phyloP scores from a whole-genome alignment of 1,139 yeast genomes.

The Pichia sp. region DNA sequence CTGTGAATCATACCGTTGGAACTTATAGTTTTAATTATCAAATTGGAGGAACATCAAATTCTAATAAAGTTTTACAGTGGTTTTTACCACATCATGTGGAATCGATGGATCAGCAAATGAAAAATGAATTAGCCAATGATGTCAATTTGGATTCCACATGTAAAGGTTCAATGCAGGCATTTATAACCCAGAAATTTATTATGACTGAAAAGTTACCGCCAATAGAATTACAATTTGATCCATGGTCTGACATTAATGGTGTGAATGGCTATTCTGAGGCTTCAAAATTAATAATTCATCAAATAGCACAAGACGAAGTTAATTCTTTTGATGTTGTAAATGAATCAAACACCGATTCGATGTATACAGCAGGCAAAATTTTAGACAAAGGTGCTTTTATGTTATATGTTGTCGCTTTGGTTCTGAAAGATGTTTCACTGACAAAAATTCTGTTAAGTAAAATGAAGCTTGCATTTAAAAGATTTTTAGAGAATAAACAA shows the following conservation, averaged over 20 bases:
- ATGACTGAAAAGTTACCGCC: slow-evolving; percentile 49
- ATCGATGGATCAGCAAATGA: slow-evolving; percentile 31
- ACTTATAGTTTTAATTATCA: slow-evolving; percentile 34
- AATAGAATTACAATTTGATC: slow-evolving; percentile 45
- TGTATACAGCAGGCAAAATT: slow-evolving; percentile 73
- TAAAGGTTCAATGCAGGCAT: slow-evolving; percentile 61
- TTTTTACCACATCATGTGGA: slow-evolving; percentile 65
- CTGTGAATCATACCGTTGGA: slow-evolving; percentile 23
- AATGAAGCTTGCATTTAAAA: slow-evolving; percentile 52
- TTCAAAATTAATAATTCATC: slow-evolving; percentile 36
- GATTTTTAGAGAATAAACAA: slow-evolving; percentile 52
- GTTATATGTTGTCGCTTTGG: slow-evolving; percentile 53
- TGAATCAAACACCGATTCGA: slow-evolving; percentile 61
- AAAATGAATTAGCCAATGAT: slow-evolving; percentile 26
- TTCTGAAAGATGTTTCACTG: slow-evolving; percentile 43
- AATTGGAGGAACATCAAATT: slow-evolving; percentile 30
- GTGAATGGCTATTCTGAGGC: slow-evolving; percentile 34
- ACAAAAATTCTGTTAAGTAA: slow-evolving; percentile 44
- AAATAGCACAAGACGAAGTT: slow-evolving; percentile 49
- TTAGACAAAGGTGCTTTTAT: slow-evolving; percentile 72
- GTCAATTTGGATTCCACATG: slow-evolving; percentile 58
- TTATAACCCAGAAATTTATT: slow-evolving; percentile 41
- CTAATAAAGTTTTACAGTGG: slow-evolving; percentile 38
- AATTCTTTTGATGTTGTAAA: slow-evolving; percentile 45
- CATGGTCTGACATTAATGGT: slow-evolving; percentile 41